A percentile compares a stretch with the other conserved stretches of the same genome.
phyloP scores from a whole-genome alignment of 306 rosid genomes.

The Begonia fuchsioides region DNA sequence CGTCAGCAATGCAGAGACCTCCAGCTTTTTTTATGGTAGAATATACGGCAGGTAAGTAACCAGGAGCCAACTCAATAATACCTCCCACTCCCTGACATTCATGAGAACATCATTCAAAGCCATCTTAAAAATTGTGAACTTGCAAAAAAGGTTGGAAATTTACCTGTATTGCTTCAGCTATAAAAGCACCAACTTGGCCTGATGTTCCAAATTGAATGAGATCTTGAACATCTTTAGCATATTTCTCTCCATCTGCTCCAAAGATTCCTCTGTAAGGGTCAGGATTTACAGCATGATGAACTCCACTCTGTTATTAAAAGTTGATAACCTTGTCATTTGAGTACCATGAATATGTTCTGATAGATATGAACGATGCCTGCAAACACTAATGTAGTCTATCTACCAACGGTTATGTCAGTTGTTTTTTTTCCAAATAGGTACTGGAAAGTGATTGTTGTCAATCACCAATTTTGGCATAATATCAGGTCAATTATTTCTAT shows the following conservation, averaged over 20 bases:
- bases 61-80: constrained; percentile 73
- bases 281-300: constrained; percentile 86
- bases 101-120: background rate
- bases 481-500: no score
- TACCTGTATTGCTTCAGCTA: constrained; percentile 84
- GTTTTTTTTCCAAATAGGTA: no score
- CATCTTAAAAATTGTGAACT: no score
- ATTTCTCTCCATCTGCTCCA: constrained; percentile 86
- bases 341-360: background rate
- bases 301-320: constrained; percentile 44
- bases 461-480: no score
- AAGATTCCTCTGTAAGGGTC: constrained; percentile 91
- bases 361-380: no score
- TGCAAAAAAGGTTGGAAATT: constrained; percentile 1
- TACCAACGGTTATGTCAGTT: no score
- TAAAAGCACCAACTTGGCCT: constrained; percentile 72
- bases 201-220: constrained; percentile 78
- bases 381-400: no score
- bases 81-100: constrained; percentile 81
- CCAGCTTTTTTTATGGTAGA: constrained; percentile 53
- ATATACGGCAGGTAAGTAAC: constrained; percentile 69
- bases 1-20: constrained; percentile 90
- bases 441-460: no score
- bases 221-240: constrained; percentile 75
- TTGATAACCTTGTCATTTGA: background rate